Evolutionary conservation across 345 rosid genomes (phyloP).

Genomic region (Gynandropsis gynandra): DNA sequence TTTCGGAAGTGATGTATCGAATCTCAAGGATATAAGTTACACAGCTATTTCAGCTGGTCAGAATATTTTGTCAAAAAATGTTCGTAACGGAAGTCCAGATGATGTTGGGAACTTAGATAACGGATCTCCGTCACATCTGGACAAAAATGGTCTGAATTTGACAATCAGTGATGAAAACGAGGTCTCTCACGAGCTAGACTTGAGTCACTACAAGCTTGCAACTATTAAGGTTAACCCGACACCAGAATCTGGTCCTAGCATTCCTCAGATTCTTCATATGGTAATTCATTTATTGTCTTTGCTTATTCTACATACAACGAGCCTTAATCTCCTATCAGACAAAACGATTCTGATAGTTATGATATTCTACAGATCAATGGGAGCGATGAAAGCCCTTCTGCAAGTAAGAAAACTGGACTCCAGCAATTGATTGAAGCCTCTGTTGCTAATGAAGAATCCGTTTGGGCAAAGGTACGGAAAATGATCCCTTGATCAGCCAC

Average conservation of each 20-base stretch:
- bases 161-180: conserved; percentile 39
- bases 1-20: conserved; percentile 40
- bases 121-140: conserved; percentile 41
- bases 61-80: conserved; percentile 31
- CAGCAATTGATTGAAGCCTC: conserved; percentile 77
- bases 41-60: conserved; percentile 38
- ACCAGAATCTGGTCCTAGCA: conserved; percentile 72
- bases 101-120: conserved; percentile 41
- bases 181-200: conserved; percentile 37
- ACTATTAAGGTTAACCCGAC: conserved; percentile 45
- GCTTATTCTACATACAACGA: conserved; percentile 16
- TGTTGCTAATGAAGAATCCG: conserved; percentile 58
- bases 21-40: conserved; percentile 43
- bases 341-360: conserved; percentile 11
- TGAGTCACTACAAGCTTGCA: conserved; percentile 40
- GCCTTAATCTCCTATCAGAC: conserved; percentile 12
- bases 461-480: conserved; percentile 66
- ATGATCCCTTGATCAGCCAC: conserved; percentile 7
- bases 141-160: conserved; percentile 41
- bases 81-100: conserved; percentile 43
- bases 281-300: conserved; percentile 32
- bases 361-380: conserved; percentile 57
- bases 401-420: conserved; percentile 65
- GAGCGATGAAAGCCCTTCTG: conserved; percentile 48
- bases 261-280: conserved; percentile 94